Evolutionary conservation across 1,284 basidiomycete species (phyloP), one percentile per base, ranked within the genome.

Genomic region (Trichosporon inkin): DNA sequence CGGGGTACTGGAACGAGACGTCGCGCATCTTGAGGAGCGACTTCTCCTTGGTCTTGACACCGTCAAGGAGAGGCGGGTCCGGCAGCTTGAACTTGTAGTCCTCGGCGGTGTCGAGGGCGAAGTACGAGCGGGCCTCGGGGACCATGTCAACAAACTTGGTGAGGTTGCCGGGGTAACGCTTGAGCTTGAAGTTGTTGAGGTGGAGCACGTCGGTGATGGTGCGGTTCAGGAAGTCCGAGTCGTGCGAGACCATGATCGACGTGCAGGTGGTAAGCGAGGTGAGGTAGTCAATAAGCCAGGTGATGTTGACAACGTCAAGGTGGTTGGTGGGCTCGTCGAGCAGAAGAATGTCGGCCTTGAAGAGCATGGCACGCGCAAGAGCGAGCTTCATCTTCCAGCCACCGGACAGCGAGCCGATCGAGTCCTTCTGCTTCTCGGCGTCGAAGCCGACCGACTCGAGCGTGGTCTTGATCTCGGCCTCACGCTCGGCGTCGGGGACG

Each of bases 351-450:
- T 97, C 94, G 70, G 93, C 93, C 83, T 92, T 93, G 90, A 98
- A 99, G 62, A 99, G 86, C 84, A 99, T 96, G 62, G 96, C 96
- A 71, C 96, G 88, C 61, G 96, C 96, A 63, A 99, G 87, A 34
- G 95, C 96, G 68, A 99, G 88, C 86, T 98, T 98, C 96, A 99
- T 99, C 85, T 99, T 97, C 96, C 96, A 99, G 83, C 96, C 96
- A 85, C 96, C 96, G 53, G 95, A 99, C 58, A 99, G 83, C 65
- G 87, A 88, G 68, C 92, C 91, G 68, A 96, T 96, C 47, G 91
- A 81, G 68, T 90, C 83, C 69, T 81, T 81, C 81, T 96, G 93
- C 71, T 92, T 87, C 75, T 88, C 88, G 63, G 88, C 88, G 66
- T 82, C 86, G 85, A 97, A 97, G 67, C 93, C 93, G 78, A 97